phyloP scores from a whole-genome alignment of 2,329 filamentous ascomycete genomes.

The Ascochyta rabiei region DNA sequence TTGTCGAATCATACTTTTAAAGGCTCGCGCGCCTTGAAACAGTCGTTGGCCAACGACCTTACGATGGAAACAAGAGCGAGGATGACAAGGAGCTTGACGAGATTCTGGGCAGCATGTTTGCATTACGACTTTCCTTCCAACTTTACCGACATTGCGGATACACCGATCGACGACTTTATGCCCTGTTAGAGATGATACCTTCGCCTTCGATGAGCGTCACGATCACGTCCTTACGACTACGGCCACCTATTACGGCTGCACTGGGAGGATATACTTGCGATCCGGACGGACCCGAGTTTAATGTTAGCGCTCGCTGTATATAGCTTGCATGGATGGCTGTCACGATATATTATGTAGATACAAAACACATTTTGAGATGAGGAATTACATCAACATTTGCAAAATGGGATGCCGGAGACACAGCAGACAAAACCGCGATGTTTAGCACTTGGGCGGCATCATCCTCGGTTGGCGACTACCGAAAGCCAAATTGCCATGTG shows the following conservation, averaged over 20 bases:
- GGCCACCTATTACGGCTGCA: slow-evolving; percentile 12
- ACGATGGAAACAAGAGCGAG: background rate
- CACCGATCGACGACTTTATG: slow-evolving; percentile 21
- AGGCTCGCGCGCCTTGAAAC: background rate
- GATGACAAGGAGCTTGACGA: background rate
- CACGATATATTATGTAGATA: slow-evolving; percentile 14
- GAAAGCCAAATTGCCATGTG: slow-evolving; percentile 25
- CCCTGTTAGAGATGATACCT: slow-evolving; percentile 31
- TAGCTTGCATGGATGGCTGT: background rate
- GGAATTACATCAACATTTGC: background rate
- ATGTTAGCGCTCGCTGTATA: slow-evolving; percentile 25
- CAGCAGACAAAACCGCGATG: background rate
- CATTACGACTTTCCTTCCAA: slow-evolving; percentile 19
- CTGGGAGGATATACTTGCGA: slow-evolving; percentile 6
- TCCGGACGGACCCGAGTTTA: slow-evolving; percentile 15
- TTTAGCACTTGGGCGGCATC: slow-evolving; percentile 18
- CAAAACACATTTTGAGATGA: background rate
- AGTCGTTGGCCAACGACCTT: background rate
- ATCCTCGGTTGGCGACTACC: slow-evolving; percentile 7
- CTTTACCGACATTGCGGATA: slow-evolving; percentile 9
- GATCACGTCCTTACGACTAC: slow-evolving; percentile 30
- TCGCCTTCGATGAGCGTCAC: slow-evolving; percentile 39
- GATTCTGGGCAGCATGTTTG: background rate
- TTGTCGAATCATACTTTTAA: slow-evolving; percentile 44
- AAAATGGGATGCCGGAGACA: background rate